These are phyloP conservation scores for Heteromeles arbutifolia DNA, from an alignment of 306 rosid species.

Conservation along the genomic window DNA sequence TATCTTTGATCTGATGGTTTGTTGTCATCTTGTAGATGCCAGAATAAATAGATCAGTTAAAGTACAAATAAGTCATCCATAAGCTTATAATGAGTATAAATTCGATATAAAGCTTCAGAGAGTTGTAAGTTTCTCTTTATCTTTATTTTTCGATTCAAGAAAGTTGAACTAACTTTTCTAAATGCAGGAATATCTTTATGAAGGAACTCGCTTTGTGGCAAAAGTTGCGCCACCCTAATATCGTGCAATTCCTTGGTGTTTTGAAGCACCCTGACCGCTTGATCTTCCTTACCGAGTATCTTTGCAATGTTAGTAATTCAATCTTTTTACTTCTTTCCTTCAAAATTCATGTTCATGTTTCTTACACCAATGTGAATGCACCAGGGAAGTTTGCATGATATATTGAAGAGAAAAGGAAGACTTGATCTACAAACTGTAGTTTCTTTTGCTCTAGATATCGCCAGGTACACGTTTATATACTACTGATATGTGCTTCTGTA, in stretches of 20 bases:
- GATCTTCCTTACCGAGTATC: conserved; percentile 27
- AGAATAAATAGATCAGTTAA: background rate
- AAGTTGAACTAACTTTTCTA: background rate
- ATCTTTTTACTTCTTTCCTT: background rate
- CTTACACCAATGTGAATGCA: background rate
- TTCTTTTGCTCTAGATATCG: conserved; percentile 24
- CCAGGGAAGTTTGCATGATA: conserved; percentile 31
- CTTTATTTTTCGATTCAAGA: background rate
- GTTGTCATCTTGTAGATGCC: background rate
- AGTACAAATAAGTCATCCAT: background rate
- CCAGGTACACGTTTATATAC: conserved; percentile 2
- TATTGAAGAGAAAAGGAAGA: conserved; percentile 26
- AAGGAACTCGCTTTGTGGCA: conserved; percentile 30
- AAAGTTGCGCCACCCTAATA: conserved; percentile 27
- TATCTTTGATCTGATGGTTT: background rate
- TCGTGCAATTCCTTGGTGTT: conserved; percentile 29
- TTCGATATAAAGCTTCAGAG: background rate
- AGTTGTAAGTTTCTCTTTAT: background rate
- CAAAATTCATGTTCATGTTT: background rate
- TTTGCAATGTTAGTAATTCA: conserved; percentile 7
- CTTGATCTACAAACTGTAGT: conserved; percentile 15
- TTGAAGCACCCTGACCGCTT: conserved; percentile 19
- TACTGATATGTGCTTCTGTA: background rate
- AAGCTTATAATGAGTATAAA: background rate
- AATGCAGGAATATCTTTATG: conserved; percentile 10